These are phyloP conservation scores for Malus fusca DNA, from an alignment of 306 rosid genomes.

Conservation along the genomic window DNA sequence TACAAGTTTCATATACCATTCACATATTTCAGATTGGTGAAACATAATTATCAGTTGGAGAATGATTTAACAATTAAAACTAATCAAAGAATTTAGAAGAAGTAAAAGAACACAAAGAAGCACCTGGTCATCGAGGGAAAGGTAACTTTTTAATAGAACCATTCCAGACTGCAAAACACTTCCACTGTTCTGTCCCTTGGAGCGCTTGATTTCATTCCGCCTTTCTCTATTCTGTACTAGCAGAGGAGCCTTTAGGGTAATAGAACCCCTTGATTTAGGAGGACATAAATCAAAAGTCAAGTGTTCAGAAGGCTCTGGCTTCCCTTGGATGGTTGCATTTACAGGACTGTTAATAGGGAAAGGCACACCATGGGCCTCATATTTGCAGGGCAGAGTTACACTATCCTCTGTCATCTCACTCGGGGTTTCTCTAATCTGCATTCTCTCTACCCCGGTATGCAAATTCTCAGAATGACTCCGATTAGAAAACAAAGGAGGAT, in stretches of 20 bases:
- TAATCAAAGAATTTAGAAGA: background rate
- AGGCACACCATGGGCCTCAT: background rate
- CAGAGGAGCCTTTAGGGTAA: conserved; percentile 31
- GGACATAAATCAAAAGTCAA: conserved; percentile 50
- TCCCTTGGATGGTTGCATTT: background rate
- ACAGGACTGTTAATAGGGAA: background rate
- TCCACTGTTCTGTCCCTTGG: conserved; percentile 4
- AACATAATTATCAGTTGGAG: background rate
- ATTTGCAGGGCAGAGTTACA: background rate
- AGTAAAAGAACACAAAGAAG: background rate
- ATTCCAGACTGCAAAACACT: conserved; percentile 39
- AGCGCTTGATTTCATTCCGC: conserved; percentile 26
- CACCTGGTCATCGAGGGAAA: conserved; percentile 50
- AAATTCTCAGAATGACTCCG: background rate
- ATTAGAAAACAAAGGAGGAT: conserved; percentile 8
- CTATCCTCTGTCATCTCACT: background rate
- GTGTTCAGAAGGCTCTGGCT: conserved; percentile 5
- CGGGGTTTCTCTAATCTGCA: background rate
- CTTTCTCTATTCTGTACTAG: conserved; percentile 36
- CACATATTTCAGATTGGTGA: background rate
- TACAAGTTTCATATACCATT: background rate
- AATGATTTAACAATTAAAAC: background rate
- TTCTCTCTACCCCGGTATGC: background rate
- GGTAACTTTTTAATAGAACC: conserved; percentile 44
- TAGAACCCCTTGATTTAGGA: background rate